Percentiles rank a stretch among this genome's conserved stretches.
Evolutionary conservation across 1,139 yeast genomes (phyloP).

Genomic region (Fermentozyma sake): DNA sequence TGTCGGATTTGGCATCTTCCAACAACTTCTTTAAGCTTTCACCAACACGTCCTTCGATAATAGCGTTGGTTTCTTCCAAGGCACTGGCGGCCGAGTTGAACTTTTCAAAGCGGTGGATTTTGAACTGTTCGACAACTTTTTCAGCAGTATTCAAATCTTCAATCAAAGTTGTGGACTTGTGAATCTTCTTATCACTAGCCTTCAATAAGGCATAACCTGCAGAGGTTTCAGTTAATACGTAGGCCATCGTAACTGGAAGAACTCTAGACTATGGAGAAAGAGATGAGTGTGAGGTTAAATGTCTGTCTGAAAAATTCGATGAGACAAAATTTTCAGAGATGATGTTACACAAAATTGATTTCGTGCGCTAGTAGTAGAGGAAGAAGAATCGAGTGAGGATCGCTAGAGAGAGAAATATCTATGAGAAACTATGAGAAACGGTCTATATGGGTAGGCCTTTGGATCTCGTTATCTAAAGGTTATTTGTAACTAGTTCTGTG

Average conservation of each 20-base stretch:
- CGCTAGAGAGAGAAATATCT: constrained; percentile 3
- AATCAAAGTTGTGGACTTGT: constrained; percentile 72
- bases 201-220: constrained; percentile 97
- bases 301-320: constrained; percentile 4
- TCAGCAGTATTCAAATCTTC: constrained; percentile 81
- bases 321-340: constrained; percentile 6
- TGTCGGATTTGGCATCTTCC: constrained; percentile 79
- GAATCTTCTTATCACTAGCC: constrained; percentile 95
- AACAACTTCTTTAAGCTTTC: constrained; percentile 74
- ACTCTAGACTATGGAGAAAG: constrained; percentile 2
- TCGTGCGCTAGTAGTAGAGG: constrained; percentile 1
- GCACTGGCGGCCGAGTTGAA: constrained; percentile 94
- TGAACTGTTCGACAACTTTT: constrained; percentile 74
- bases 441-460: constrained; percentile 1
- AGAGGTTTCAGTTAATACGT: constrained; percentile 94
- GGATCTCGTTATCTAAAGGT: constrained; percentile 1
- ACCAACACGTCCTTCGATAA: constrained; percentile 91
- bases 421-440: constrained; percentile 5
- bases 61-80: constrained; percentile 87
- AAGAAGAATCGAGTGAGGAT: constrained; percentile 1
- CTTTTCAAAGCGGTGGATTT: constrained; percentile 92
- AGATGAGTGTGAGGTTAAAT: too few relatives aligned
- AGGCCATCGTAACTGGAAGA: constrained; percentile 55
- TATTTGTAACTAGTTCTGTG: too few relatives aligned
- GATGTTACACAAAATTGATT: constrained; percentile 1